phyloP scores from a whole-genome alignment of 2,329 filamentous ascomycete genomes.

The Lachnellula occidentalis region DNA sequence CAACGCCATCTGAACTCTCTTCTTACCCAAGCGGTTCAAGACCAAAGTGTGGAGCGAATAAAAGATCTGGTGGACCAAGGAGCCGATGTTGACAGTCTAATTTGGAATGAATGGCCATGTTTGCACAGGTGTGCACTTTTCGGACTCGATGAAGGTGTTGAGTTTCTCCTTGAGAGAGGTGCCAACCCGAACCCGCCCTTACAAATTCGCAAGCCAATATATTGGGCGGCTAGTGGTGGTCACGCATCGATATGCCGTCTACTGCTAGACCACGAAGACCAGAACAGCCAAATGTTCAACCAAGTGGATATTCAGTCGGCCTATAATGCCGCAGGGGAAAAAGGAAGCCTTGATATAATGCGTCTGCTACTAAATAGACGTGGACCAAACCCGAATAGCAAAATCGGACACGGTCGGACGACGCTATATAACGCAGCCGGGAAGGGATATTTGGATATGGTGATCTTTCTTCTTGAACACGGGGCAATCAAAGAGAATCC shows the following conservation, averaged over 20 bases:
- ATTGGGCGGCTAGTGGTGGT: constrained; percentile 19
- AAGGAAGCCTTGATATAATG: constrained; percentile 17
- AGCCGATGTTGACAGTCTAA: constrained; percentile 12
- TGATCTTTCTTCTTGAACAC: constrained; percentile 17
- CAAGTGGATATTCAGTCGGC: constrained; percentile 15
- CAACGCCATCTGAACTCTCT: constrained; percentile 10
- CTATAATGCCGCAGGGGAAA: constrained; percentile 9
- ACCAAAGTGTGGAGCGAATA: constrained; percentile 6
- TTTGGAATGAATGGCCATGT: constrained; percentile 15
- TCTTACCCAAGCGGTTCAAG: constrained; percentile 9
- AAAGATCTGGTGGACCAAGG: constrained; percentile 13
- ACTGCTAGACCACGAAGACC: constrained; percentile 33
- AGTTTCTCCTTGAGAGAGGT: constrained; percentile 17
- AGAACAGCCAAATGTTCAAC: constrained; percentile 34
- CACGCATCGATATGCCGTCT: constrained; percentile 29
- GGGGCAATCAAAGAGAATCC: constrained; percentile 11
- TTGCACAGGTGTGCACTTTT: constrained; percentile 17
- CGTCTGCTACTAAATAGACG: constrained; percentile 13
- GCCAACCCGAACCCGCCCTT: constrained; percentile 14
- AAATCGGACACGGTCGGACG: constrained; percentile 6
- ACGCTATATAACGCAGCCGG: constrained; percentile 8
- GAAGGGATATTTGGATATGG: constrained; percentile 11
- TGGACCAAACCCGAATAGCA: constrained; percentile 12
- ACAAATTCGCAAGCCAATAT: constrained; percentile 14
- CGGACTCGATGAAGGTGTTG: constrained; percentile 18